phyloP scores from a whole-genome alignment of 495 filamentous ascomycete genomes.

The Hyaloscypha hepaticicola region DNA sequence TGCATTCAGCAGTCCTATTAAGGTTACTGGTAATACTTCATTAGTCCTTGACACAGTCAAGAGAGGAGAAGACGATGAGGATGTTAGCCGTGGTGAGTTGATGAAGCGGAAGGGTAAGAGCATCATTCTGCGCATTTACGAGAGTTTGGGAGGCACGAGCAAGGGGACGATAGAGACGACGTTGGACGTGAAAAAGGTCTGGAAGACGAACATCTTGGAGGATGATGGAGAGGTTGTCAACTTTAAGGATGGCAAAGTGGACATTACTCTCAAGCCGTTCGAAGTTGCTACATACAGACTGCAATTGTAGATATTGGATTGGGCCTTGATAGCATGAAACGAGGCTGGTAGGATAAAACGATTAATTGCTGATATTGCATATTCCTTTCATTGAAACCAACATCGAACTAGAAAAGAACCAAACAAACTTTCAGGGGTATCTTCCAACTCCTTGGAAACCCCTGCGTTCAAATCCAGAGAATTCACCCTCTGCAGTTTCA shows the following conservation, averaged over 20 bases:
- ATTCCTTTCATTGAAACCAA: neutral
- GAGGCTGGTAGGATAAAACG: neutral
- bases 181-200: constrained; percentile 70
- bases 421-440: neutral
- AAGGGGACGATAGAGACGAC: constrained; percentile 63
- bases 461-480: neutral
- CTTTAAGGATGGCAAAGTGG: constrained; percentile 48
- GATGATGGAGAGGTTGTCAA: constrained; percentile 63
- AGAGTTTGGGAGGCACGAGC: constrained; percentile 82
- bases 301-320: constrained; percentile 52
- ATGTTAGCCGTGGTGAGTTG: constrained; percentile 72
- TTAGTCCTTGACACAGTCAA: constrained; percentile 83
- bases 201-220: constrained; percentile 77
- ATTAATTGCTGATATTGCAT: neutral
- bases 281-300: constrained; percentile 87
- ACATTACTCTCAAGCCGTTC: constrained; percentile 75
- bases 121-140: constrained; percentile 81
- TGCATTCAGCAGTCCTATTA: constrained; percentile 45
- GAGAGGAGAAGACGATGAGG: constrained; percentile 93
- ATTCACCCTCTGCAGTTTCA: neutral
- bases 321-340: neutral
- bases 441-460: neutral
- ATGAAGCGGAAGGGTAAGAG: constrained; percentile 68
- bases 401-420: neutral
- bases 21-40: constrained; percentile 54